Conservation (phyloP, 257 asterid genomes). For the Forsythia suspensa region DNA sequence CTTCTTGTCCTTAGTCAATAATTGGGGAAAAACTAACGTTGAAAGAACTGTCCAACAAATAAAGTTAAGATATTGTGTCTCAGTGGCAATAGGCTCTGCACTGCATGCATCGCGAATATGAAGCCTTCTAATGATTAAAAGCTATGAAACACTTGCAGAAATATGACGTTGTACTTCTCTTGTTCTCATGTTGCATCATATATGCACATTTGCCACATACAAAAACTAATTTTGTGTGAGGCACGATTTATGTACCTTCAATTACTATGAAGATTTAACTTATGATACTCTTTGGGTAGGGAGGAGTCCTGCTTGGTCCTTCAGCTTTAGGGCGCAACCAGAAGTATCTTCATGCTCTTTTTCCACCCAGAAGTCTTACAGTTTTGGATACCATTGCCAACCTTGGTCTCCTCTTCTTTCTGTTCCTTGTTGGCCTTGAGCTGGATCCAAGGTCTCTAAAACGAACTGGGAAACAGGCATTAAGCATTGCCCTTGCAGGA, state of each 20-base stretch:
- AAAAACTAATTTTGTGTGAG: background rate
- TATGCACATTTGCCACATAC: background rate
- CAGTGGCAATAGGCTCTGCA: background rate
- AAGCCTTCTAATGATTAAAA: background rate
- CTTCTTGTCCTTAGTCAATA: background rate
- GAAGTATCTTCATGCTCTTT: conserved; percentile 46
- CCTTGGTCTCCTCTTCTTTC: conserved; percentile 61
- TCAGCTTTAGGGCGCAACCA: conserved; percentile 63
- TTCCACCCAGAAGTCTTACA: conserved; percentile 55
- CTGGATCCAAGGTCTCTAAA: conserved; percentile 53
- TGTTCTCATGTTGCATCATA: background rate
- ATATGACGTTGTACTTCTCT: background rate
- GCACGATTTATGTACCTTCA: background rate
- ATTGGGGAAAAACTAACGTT: no score
- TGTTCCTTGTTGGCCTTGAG: conserved; percentile 64
- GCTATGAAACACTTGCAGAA: background rate
- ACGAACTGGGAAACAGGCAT: conserved; percentile 61
- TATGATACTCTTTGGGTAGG: conserved; percentile 32
- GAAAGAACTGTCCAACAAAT: background rate
- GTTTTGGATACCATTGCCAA: conserved; percentile 66
- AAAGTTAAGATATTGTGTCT: background rate
- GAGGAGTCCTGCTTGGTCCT: conserved; percentile 67
- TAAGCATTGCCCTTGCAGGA: conserved; percentile 58
- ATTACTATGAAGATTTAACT: background rate
- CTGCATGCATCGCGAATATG: background rate